Base-by-base conservation (phyloP, 768 basidiomycete genomes). In the Calocybe cyanea region DNA sequence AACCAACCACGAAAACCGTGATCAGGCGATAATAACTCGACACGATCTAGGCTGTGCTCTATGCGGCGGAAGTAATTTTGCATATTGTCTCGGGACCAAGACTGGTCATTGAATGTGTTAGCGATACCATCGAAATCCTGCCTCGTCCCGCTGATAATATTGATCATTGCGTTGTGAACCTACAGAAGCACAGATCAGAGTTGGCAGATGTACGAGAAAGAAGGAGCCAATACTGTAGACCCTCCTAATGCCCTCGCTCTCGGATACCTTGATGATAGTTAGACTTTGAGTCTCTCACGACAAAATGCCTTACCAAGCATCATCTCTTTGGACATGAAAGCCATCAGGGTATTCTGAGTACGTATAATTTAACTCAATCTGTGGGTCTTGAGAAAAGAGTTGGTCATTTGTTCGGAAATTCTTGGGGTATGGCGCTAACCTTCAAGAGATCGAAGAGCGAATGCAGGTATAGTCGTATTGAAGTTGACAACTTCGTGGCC, bases 1-100 rank as follows among this genome's bases (percentile, higher is more conserved):
- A 65, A 41, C 64, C 63, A 66, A 24, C 63, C 64, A 20, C 54
- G 38, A 42, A 57, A 62, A 2, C 64, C 64, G 39, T 66, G 64
- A 36, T 65, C 60, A 19, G 41, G 46, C 11, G 49, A 43, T 9
- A 50, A 23, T 10, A 46, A 21, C 11, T 52, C 32, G 14, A 55
- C 23, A 33, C 48, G 49, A 41, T 63, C 54, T 10, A 57, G 41
- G 38, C 61, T 61, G 2, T 57, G 38, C 42, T 65, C 62, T 23
- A 65, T 52, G 17, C 47, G 58, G 9, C 53, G 53, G 53, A 59
- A 63, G 38, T 65, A 65, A 32, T 53, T 46, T 31, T 62, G 63
- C 61, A 65, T 63, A 38, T 61, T 63, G 11, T 55, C 41, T 37
- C 56, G 41, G 3, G 57, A 59, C 64, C 64, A 65, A 0, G 58